Percentiles rank a stretch among this genome's conserved stretches.
Evolutionary conservation across 1,284 basidiomycete species (phyloP).

Genomic region (Ganoderma boninense): DNA sequence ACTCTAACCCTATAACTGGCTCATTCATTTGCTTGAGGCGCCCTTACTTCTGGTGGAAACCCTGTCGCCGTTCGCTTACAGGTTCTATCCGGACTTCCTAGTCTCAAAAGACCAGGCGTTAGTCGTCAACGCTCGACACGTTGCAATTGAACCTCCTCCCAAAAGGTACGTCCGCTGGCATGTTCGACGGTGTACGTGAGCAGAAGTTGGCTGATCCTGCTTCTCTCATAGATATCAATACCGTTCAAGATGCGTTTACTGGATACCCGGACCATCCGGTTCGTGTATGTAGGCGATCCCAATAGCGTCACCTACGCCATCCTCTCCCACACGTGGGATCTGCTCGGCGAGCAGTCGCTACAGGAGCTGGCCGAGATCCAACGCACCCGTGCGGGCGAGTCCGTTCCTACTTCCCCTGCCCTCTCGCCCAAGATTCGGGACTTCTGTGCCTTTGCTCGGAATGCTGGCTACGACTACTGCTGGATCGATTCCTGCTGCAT

Average conservation of each 20-base stretch:
- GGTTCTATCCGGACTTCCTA: no score
- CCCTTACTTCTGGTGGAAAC: no score
- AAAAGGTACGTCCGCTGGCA: neutral
- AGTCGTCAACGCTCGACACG: neutral
- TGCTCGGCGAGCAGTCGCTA: neutral
- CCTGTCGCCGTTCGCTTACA: no score
- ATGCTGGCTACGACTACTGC: slow-evolving; percentile 16
- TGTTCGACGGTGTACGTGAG: neutral
- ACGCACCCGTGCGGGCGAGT: slow-evolving; percentile 2
- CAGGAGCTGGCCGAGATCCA: slow-evolving; percentile 22
- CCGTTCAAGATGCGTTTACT: slow-evolving; percentile 11
- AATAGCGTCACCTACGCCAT: slow-evolving; percentile 20
- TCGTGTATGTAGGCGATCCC: slow-evolving; percentile 13
- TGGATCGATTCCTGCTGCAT: slow-evolving; percentile 33
- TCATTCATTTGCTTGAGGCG: no score
- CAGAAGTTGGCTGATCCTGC: neutral
- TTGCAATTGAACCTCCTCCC: neutral
- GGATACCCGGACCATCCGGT: slow-evolving; percentile 4
- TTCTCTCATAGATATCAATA: neutral
- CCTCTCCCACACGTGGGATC: slow-evolving; percentile 24
- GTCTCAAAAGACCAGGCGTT: no score
- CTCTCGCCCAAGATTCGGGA: slow-evolving; percentile 24
- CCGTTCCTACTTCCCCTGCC: neutral
- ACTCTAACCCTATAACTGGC: no score
- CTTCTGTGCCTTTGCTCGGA: slow-evolving; percentile 20